Percentiles rank a stretch among this genome's conserved stretches.
Conservation (phyloP, 441 rosid genomes). For the Eruca vesicaria region DNA sequence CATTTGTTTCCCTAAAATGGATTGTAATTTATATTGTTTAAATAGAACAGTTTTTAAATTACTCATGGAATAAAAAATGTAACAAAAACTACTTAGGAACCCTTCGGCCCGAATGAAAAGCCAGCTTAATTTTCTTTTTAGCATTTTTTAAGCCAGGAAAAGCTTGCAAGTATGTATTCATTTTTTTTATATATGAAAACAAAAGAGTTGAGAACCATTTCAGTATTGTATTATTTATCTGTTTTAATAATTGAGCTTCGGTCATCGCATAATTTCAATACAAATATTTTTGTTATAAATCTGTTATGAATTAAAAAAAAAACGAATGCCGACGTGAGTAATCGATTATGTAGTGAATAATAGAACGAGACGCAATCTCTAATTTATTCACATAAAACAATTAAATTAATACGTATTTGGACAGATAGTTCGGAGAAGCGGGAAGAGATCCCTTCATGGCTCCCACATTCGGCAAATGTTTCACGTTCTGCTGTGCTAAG, state of each 20-base stretch:
- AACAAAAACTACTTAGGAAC: not conserved
- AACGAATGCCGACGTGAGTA: not conserved
- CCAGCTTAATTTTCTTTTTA: conserved; percentile 20
- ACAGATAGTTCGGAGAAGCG: conserved; percentile 11
- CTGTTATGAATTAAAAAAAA: not conserved
- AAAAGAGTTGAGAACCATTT: conserved; percentile 19
- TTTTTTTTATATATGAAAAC: not conserved
- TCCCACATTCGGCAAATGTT: conserved; percentile 32
- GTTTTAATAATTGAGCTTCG: not conserved
- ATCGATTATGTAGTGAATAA: conserved; percentile 14
- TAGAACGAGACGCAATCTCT: not conserved
- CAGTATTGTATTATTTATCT: not conserved
- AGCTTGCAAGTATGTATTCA: not conserved
- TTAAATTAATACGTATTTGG: not conserved
- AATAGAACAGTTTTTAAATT: not conserved
- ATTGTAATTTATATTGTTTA: not conserved
- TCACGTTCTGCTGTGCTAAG: conserved; percentile 32
- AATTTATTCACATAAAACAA: not conserved
- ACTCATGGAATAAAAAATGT: not conserved
- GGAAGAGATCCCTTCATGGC: conserved; percentile 20
- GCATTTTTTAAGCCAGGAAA: not conserved
- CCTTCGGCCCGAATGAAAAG: not conserved
- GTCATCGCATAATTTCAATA: not conserved
- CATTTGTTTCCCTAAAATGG: conserved; percentile 2
- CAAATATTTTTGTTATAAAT: not conserved